These are phyloP conservation scores for Blepharisma japonicum DNA, from an alignment of 73 alveolate genomes.

Conservation along the genomic window DNA sequence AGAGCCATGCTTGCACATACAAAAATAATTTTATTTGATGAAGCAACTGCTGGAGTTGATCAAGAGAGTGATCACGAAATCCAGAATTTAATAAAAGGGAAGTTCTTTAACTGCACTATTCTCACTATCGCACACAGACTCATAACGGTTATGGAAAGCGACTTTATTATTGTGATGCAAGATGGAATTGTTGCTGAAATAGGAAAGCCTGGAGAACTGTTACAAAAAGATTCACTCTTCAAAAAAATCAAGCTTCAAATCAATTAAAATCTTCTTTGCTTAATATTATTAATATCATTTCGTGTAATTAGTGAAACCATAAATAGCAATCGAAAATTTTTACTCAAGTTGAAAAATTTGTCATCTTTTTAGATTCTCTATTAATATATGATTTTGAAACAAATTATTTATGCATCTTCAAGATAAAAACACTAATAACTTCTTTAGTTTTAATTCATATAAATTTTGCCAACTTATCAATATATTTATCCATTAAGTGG, in stretches of 20 bases:
- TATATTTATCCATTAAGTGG: too few relatives aligned
- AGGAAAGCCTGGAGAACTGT: slow-evolving; percentile 63
- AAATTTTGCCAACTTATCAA: too few relatives aligned
- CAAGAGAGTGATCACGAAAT: slow-evolving; percentile 71
- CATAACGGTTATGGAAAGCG: slow-evolving; percentile 74
- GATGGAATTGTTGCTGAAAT: slow-evolving; percentile 68
- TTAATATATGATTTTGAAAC: slow-evolving; percentile 43
- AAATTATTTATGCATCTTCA: slow-evolving; percentile 43
- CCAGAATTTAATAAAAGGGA: slow-evolving; percentile 51
- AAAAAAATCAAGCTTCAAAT: slow-evolving; percentile 12
- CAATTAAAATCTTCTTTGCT: slow-evolving; percentile 59
- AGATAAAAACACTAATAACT: slow-evolving; percentile 50
- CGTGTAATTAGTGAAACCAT: slow-evolving; percentile 50
- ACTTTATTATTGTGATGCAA: slow-evolving; percentile 65
- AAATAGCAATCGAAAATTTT: slow-evolving; percentile 60
- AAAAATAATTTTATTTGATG: slow-evolving; percentile 78
- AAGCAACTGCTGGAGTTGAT: slow-evolving; percentile 91
- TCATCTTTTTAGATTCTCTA: slow-evolving; percentile 50
- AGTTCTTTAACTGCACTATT: slow-evolving; percentile 70
- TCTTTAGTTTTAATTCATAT: too few relatives aligned
- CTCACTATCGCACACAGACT: slow-evolving; percentile 91
- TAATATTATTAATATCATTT: slow-evolving; percentile 51
- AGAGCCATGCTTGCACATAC: slow-evolving; percentile 71
- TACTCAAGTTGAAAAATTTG: slow-evolving; percentile 51
- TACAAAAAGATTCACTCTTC: slow-evolving; percentile 28